Percentiles rank a stretch among this genome's conserved stretches.
Evolutionary conservation across 441 rosid species (phyloP).

Genomic region (Macaranga tanarius): DNA sequence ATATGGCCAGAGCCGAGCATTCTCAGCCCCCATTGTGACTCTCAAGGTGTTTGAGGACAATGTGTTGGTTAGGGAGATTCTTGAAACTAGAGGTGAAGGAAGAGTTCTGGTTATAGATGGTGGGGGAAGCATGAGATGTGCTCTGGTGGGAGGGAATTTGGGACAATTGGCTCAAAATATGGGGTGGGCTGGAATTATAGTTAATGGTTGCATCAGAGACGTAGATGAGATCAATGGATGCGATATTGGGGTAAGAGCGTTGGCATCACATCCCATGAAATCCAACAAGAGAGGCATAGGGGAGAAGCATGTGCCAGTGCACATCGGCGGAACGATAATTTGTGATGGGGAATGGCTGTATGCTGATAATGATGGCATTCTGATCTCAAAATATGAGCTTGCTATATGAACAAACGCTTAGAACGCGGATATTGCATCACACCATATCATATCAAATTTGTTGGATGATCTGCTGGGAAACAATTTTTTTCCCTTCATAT

Average conservation of each 20-base stretch:
- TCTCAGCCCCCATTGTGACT: slow-evolving; percentile 71
- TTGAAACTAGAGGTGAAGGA: slow-evolving; percentile 75
- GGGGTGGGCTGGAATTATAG: slow-evolving; percentile 76
- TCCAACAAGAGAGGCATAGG: slow-evolving; percentile 71
- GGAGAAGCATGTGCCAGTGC: slow-evolving; percentile 56
- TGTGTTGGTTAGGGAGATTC: slow-evolving; percentile 61
- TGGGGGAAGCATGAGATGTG: slow-evolving; percentile 82
- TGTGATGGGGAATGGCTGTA: slow-evolving; percentile 78
- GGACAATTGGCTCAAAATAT: slow-evolving; percentile 67
- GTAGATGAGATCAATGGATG: slow-evolving; percentile 79
- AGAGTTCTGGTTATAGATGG: slow-evolving; percentile 79
- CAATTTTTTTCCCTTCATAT: no score
- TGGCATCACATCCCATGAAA: slow-evolving; percentile 73
- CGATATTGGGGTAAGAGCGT: slow-evolving; percentile 72
- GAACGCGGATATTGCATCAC: no score
- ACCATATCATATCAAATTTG: not conserved
- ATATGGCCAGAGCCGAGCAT: slow-evolving; percentile 61
- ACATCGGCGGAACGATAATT: slow-evolving; percentile 54
- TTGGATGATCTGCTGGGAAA: not conserved
- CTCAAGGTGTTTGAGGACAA: slow-evolving; percentile 85
- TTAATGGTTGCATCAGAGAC: slow-evolving; percentile 79
- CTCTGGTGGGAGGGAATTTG: slow-evolving; percentile 75
- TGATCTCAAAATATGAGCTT: slow-evolving; percentile 57
- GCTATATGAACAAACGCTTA: slow-evolving; percentile 31
- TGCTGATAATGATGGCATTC: slow-evolving; percentile 76